Conservation (phyloP, 148 eudicot species). For the Vaccinium macrocarpon region DNA sequence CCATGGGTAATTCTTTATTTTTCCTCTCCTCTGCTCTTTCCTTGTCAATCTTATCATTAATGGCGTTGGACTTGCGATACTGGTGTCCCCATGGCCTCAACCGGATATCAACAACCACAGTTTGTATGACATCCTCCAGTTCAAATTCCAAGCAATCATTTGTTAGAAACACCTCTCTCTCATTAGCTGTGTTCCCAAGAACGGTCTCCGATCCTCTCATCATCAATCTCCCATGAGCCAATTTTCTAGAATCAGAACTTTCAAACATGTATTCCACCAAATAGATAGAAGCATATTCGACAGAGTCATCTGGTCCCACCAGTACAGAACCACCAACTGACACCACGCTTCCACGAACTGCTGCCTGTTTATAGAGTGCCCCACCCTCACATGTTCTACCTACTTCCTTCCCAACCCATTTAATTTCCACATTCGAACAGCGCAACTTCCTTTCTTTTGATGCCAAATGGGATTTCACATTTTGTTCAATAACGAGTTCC, state of each 20-base stretch:
- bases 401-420: conserved; percentile 64
- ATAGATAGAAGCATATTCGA: conserved; percentile 48
- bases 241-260: conserved; percentile 49
- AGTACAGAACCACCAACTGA: conserved; percentile 61
- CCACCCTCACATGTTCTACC: conserved; percentile 41
- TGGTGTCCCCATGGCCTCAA: conserved; percentile 74
- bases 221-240: conserved; percentile 83
- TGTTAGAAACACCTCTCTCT: conserved; percentile 84
- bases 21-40: conserved; percentile 86
- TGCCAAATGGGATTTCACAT: conserved; percentile 27
- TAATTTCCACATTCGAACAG: conserved; percentile 35
- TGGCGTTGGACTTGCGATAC: conserved; percentile 61
- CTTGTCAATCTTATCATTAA: conserved; percentile 57
- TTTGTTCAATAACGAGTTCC: conserved; percentile 33
- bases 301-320: conserved; percentile 45
- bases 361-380: conserved; percentile 53
- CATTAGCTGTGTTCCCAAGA: conserved; percentile 72
- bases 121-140: conserved; percentile 52
- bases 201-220: conserved; percentile 70
- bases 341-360: conserved; percentile 53
- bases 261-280: conserved; percentile 95
- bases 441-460: conserved; percentile 40
- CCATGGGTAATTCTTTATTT: conserved; percentile 65
- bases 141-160: conserved; percentile 75
- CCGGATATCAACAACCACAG: conserved; percentile 45